These are phyloP conservation scores for Trichophyton mentagrophytes DNA, from an alignment of 2,329 filamentous ascomycete species.

Conservation along the genomic window DNA sequence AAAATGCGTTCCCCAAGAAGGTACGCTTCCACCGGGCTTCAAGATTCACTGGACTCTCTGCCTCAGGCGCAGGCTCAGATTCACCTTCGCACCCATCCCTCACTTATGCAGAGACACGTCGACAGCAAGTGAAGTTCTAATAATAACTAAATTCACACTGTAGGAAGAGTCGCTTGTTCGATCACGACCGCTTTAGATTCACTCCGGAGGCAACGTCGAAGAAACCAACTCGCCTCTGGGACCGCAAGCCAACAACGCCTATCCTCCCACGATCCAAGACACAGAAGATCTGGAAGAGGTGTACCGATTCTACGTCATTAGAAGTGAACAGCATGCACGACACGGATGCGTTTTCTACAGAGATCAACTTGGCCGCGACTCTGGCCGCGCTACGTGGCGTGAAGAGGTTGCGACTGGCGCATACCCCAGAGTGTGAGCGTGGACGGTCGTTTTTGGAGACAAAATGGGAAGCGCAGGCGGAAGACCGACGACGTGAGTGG, in stretches of 20 bases:
- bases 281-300: conserved; percentile 36
- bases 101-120: not conserved
- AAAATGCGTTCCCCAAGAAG: not conserved
- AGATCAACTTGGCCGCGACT: conserved; percentile 24
- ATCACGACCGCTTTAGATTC: conserved; percentile 24
- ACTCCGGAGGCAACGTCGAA: conserved; percentile 29
- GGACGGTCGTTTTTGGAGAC: conserved; percentile 30
- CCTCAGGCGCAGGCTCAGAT: not conserved
- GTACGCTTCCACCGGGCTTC: not conserved
- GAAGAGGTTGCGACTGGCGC: conserved; percentile 24
- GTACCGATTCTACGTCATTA: conserved; percentile 24
- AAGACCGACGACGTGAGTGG: conserved; percentile 21
- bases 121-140: not conserved
- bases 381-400: conserved; percentile 22
- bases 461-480: conserved; percentile 27
- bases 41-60: not conserved
- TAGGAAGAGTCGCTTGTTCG: not conserved
- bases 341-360: conserved; percentile 18
- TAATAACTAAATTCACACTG: not conserved
- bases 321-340: conserved; percentile 9
- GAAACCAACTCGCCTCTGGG: conserved; percentile 30
- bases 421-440: conserved; percentile 10
- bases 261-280: conserved; percentile 28
- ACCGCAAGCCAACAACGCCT: conserved; percentile 33
- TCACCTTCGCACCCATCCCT: not conserved